Evolutionary conservation across 805 yeast species (phyloP).

Genomic region (Schwanniomyces polymorphus): DNA sequence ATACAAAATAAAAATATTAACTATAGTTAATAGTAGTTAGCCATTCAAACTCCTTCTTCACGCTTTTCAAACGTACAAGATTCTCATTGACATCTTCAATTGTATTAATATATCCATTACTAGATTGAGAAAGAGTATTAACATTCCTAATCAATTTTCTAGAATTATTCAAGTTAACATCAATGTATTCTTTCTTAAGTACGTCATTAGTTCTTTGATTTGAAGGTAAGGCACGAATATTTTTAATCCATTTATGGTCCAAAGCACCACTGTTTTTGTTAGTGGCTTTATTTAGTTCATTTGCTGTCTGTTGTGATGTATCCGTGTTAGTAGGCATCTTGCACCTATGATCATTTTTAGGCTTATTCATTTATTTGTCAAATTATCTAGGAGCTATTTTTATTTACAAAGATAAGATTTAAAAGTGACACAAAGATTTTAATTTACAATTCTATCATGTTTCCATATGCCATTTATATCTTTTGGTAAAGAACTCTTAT

Average conservation of each 20-base stretch:
- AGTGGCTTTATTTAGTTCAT: background rate
- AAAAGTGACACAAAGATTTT: background rate
- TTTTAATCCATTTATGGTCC: conserved; percentile 20
- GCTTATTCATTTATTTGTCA: background rate
- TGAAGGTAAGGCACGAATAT: conserved; percentile 34
- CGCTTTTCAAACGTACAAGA: conserved; percentile 15
- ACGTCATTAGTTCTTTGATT: conserved; percentile 30
- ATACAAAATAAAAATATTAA: background rate
- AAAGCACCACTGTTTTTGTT: background rate
- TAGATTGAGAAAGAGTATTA: conserved; percentile 10
- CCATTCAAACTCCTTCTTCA: conserved; percentile 25
- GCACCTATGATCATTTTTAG: background rate
- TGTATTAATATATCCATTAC: background rate
- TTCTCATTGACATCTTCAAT: conserved; percentile 14
- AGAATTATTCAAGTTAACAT: conserved; percentile 37
- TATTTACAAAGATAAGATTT: background rate
- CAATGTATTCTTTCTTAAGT: conserved; percentile 35
- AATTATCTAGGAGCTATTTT: background rate
- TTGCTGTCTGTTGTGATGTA: background rate
- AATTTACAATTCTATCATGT: conserved; percentile 23
- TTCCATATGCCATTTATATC: conserved; percentile 32
- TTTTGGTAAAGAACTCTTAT: conserved; percentile 21
- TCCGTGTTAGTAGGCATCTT: background rate
- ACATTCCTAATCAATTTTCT: conserved; percentile 29
- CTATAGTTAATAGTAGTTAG: conserved; percentile 4